Evolutionary conservation across 2,329 filamentous ascomycete species (phyloP), one percentile per base, ranked within the genome.

Genomic region (Microsporum audouinii): DNA sequence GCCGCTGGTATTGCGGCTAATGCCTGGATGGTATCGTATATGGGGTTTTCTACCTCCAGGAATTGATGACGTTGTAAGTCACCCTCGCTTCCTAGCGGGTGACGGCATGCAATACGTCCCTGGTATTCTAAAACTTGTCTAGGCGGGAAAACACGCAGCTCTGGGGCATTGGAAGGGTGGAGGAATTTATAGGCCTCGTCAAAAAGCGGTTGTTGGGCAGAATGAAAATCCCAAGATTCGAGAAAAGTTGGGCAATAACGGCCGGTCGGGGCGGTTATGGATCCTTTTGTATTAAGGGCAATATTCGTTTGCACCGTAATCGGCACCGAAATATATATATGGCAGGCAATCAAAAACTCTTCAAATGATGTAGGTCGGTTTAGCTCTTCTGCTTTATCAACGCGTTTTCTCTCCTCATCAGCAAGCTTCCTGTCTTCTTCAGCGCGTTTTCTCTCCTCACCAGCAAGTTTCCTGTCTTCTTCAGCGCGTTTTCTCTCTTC

Each of bases 281-380:
- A 29, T 27, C 60, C 60, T 43, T 59, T 61, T 41, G 56, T 59
- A 5, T 56, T 49, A 39, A n/a, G 33, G 29, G 36, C 12, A 12
- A 5, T 1, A n/a, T 53, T 33, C 17, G 14, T 12, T 43, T 61
- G 45, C 2, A 61, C 56, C 23, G 31, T 31, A 27, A 61, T 34
- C 27, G 60, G 60, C 12, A 58, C 14, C 4, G 60, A 36, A 10
- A 59, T 51, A 29, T 27, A 38, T 31, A 51, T 29, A 45, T 61
- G 60, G 60, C 60, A 61, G 27, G 56, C 39, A 36, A 33, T 33
- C 33, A 61, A 41, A 59, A 61, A 61, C 29, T 59, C 55, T 36
- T 10, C 53, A 33, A 61, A 51, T 27, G 59, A 34, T 31, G 53
- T 57, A 47, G 51, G 51, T 33, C 34, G 36, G 23, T 23, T 58